These are phyloP conservation scores for Penicillium pulvis DNA, from an alignment of 495 filamentous ascomycete genomes.

Conservation along the genomic window DNA sequence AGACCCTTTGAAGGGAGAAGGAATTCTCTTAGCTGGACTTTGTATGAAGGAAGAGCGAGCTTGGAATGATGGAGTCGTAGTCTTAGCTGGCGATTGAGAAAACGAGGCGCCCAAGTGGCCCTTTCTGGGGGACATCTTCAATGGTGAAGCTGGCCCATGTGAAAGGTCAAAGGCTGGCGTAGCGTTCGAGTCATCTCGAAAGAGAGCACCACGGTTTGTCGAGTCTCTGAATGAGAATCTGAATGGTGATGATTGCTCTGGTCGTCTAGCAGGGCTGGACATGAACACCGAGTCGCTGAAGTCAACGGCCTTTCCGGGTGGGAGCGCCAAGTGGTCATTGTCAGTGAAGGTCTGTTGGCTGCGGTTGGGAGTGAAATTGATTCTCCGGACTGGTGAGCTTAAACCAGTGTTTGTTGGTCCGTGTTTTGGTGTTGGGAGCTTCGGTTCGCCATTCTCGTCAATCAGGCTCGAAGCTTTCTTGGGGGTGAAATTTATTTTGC, in stretches of 20 bases:
- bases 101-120: constrained; percentile 41
- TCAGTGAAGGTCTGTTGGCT: constrained; percentile 24
- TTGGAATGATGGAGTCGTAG: constrained; percentile 34
- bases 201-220: constrained; percentile 28
- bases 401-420: constrained; percentile 28
- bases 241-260: constrained; percentile 49
- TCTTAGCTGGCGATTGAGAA: constrained; percentile 30
- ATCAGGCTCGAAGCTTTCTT: constrained; percentile 28
- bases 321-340: constrained; percentile 28
- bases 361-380: constrained; percentile 36
- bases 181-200: not conserved
- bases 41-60: constrained; percentile 41
- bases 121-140: constrained; percentile 50
- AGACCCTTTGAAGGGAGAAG: constrained; percentile 43
- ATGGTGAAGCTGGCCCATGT: constrained; percentile 33
- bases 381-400: constrained; percentile 33
- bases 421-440: constrained; percentile 26
- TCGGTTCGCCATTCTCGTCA: constrained; percentile 43
- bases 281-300: constrained; percentile 43
- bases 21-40: constrained; percentile 45
- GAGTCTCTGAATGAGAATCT: constrained; percentile 45
- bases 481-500: constrained; percentile 43
- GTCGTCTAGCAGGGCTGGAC: constrained; percentile 53
- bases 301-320: constrained; percentile 33
- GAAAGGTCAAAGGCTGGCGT: constrained; percentile 16